A percentile compares a stretch with the other conserved stretches of the same genome.
These are phyloP conservation scores for Aspergillus sparsus DNA, from an alignment of 495 filamentous ascomycete species.

Conservation along the genomic window DNA sequence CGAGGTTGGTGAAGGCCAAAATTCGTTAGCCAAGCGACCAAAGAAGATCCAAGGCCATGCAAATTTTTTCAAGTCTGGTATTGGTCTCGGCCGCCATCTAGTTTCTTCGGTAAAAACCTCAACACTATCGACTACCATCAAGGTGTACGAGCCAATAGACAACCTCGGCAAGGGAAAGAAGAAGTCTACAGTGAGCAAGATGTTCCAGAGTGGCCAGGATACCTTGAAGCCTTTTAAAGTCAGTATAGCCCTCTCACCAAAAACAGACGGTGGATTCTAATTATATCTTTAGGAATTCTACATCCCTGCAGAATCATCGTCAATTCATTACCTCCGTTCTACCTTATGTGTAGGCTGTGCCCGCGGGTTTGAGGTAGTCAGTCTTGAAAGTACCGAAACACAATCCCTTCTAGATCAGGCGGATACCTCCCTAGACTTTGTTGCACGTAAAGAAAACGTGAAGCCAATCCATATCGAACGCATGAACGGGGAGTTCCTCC, in stretches of 20 bases:
- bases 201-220: constrained; percentile 92
- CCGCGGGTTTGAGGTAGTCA: constrained; percentile 95
- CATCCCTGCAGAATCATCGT: constrained; percentile 93
- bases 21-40: constrained; percentile 75
- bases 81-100: constrained; percentile 89
- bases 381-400: constrained; percentile 93
- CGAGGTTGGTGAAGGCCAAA: constrained; percentile 73
- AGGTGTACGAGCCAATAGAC: constrained; percentile 96
- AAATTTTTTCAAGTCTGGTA: constrained; percentile 97
- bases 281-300: constrained; percentile 73
- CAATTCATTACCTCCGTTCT: constrained; percentile 94
- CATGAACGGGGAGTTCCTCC: constrained; percentile 91
- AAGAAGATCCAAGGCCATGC: constrained; percentile 97
- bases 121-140: constrained; percentile 89
- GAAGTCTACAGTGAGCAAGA: constrained; percentile 88
- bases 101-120: constrained; percentile 94
- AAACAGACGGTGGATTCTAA: neutral
- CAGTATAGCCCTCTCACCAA: constrained; percentile 20
- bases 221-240: constrained; percentile 92
- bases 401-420: constrained; percentile 97
- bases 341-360: constrained; percentile 96
- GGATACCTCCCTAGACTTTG: constrained; percentile 96
- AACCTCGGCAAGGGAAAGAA: constrained; percentile 83
- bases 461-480: constrained; percentile 98
- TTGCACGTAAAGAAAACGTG: constrained; percentile 86